A percentile compares a stretch with the other conserved stretches of the same genome.
Conservation (phyloP, 257 asterid species). For the Handroanthus guayacan region DNA sequence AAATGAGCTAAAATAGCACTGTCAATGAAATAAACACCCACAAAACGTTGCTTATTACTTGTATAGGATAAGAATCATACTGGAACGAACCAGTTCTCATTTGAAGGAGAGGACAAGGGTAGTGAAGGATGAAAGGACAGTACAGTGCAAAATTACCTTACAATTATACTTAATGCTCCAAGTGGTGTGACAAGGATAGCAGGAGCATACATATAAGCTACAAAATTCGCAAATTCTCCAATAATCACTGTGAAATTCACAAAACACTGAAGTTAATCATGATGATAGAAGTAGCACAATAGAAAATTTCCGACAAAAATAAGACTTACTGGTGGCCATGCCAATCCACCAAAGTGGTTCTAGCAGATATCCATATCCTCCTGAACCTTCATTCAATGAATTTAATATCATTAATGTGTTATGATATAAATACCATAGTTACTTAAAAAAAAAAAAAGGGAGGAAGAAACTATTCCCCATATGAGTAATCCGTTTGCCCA, state of each 20-base stretch:
- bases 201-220: slow-evolving; percentile 86
- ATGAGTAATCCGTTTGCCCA: background rate
- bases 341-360: slow-evolving; percentile 97
- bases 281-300: slow-evolving; percentile 9
- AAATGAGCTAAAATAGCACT: slow-evolving; percentile 87
- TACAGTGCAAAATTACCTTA: slow-evolving; percentile 52
- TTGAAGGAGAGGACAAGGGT: background rate
- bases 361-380: slow-evolving; percentile 77
- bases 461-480: background rate
- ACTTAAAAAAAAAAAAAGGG: background rate
- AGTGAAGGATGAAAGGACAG: background rate
- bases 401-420: slow-evolving; percentile 9
- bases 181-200: slow-evolving; percentile 88
- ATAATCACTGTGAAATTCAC: slow-evolving; percentile 59
- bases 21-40: slow-evolving; percentile 37
- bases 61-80: background rate
- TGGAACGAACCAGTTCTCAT: background rate
- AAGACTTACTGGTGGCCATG: slow-evolving; percentile 73
- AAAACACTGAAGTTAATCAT: slow-evolving; percentile 24
- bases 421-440: slow-evolving; percentile 5
- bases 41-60: slow-evolving; percentile 4
- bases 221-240: slow-evolving; percentile 83
- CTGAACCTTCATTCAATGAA: slow-evolving; percentile 62
- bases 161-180: slow-evolving; percentile 85
- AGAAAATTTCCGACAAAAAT: background rate